Evolutionary conservation across 768 basidiomycete species (phyloP).

Genomic region (Artomyces pyxidatus): DNA sequence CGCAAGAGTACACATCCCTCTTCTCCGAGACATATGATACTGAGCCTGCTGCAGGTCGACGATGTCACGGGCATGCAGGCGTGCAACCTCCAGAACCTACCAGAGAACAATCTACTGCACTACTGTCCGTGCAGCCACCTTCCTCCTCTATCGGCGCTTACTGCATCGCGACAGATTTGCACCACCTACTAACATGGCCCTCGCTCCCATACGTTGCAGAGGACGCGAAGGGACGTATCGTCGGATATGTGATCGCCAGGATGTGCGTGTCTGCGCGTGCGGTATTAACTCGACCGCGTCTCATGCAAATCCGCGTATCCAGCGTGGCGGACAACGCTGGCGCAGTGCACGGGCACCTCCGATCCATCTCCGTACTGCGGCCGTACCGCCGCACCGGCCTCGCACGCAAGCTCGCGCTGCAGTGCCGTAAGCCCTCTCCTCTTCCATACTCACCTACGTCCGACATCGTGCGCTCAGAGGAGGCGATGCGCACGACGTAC

Average conservation of each 20-base stretch:
- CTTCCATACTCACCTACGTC: too few species aligned
- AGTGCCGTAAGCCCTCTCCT: not conserved
- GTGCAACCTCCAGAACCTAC: slow-evolving; percentile 86
- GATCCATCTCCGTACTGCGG: not conserved
- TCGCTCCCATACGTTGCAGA: slow-evolving; percentile 90
- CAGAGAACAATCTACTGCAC: slow-evolving; percentile 84
- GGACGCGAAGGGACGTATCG: slow-evolving; percentile 79
- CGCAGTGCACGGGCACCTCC: not conserved
- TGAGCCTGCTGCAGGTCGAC: slow-evolving; percentile 52
- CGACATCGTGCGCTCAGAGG: slow-evolving; percentile 36
- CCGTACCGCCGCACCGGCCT: not conserved
- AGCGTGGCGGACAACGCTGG: too few species aligned
- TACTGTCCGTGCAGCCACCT: slow-evolving; percentile 43
- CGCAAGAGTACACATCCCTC: slow-evolving; percentile 23
- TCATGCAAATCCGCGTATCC: too few species aligned
- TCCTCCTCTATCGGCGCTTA: not conserved
- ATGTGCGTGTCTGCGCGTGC: slow-evolving; percentile 44
- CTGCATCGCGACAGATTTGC: slow-evolving; percentile 52
- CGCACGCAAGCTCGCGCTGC: not conserved
- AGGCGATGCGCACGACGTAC: slow-evolving; percentile 88
- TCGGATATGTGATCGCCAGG: slow-evolving; percentile 93
- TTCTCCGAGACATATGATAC: too few species aligned
- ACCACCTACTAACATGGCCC: slow-evolving; percentile 88
- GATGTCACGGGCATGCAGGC: slow-evolving; percentile 92
- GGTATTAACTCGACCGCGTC: too few species aligned